phyloP scores from a whole-genome alignment of 169 alveolate genomes.

The Plasmodium fragile region DNA sequence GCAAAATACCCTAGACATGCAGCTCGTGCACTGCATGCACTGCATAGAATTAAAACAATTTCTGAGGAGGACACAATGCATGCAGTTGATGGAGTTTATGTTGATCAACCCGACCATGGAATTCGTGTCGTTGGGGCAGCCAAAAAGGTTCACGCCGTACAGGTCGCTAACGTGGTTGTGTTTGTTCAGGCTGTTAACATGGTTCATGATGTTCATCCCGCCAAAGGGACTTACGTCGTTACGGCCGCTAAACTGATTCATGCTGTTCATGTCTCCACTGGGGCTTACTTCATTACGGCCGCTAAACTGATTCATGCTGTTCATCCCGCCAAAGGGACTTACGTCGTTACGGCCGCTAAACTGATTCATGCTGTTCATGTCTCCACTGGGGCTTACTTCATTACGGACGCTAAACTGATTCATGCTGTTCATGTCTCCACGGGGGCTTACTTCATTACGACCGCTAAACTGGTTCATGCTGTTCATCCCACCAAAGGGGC shows the following conservation, averaged over 20 bases:
- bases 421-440: neutral
- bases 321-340: neutral
- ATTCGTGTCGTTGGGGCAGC: neutral
- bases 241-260: too few species aligned
- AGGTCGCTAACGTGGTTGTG: neutral
- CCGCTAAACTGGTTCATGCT: neutral
- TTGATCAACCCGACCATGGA: neutral
- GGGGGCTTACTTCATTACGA: neutral
- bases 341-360: neutral
- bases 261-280: neutral
- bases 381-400: neutral
- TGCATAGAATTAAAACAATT: neutral
- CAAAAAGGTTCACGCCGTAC: neutral
- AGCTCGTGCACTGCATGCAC: neutral
- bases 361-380: neutral
- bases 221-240: neutral
- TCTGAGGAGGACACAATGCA: neutral
- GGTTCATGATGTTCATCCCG: neutral
- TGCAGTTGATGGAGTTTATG: neutral
- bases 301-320: too few species aligned
- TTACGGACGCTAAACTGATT: neutral
- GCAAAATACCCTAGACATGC: neutral
- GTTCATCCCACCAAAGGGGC: neutral
- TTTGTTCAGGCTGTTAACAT: too few species aligned
- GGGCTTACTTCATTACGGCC: too few species aligned